These are phyloP conservation scores for Debaryomyces sp. DNA, from an alignment of 1,139 yeast genomes.

Conservation along the genomic window DNA sequence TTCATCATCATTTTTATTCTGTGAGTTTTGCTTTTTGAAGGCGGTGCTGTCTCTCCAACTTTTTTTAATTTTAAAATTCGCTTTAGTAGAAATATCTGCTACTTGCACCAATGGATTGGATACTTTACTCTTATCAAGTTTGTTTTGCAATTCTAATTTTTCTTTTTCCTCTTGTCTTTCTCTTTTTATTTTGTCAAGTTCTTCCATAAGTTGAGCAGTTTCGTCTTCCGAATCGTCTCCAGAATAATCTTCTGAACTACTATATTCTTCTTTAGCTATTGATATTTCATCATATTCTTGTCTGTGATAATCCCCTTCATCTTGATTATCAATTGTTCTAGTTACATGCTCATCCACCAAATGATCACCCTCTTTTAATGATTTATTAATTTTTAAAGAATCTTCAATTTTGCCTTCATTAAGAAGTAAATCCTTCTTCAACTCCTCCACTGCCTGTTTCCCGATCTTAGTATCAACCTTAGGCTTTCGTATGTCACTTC, in stretches of 20 bases:
- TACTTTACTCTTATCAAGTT: slow-evolving; percentile 20
- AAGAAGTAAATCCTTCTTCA: slow-evolving; percentile 22
- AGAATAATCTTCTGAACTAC: slow-evolving; percentile 10
- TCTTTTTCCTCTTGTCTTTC: slow-evolving; percentile 36
- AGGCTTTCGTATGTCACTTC: slow-evolving; percentile 42
- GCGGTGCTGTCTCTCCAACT: slow-evolving; percentile 62
- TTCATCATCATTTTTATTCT: slow-evolving; percentile 17
- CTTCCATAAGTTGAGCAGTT: slow-evolving; percentile 47
- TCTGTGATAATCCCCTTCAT: background rate
- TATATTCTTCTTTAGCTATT: background rate
- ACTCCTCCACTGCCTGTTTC: slow-evolving; percentile 27
- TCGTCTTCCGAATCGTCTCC: slow-evolving; percentile 29
- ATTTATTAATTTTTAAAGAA: background rate
- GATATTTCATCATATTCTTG: background rate
- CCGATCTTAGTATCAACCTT: slow-evolving; percentile 18
- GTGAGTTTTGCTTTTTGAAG: slow-evolving; percentile 36
- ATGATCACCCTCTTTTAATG: slow-evolving; percentile 1
- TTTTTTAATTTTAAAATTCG: slow-evolving; percentile 27
- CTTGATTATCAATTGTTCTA: background rate
- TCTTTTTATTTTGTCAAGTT: slow-evolving; percentile 54
- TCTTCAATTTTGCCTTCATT: slow-evolving; percentile 3
- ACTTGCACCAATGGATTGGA: slow-evolving; percentile 48
- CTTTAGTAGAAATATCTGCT: slow-evolving; percentile 9
- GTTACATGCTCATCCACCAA: slow-evolving; percentile 3
- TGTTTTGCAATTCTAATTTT: slow-evolving; percentile 21